Base-by-base conservation (phyloP, 2,329 filamentous ascomycete genomes). In the Calonectria pseudoturangicola region DNA sequence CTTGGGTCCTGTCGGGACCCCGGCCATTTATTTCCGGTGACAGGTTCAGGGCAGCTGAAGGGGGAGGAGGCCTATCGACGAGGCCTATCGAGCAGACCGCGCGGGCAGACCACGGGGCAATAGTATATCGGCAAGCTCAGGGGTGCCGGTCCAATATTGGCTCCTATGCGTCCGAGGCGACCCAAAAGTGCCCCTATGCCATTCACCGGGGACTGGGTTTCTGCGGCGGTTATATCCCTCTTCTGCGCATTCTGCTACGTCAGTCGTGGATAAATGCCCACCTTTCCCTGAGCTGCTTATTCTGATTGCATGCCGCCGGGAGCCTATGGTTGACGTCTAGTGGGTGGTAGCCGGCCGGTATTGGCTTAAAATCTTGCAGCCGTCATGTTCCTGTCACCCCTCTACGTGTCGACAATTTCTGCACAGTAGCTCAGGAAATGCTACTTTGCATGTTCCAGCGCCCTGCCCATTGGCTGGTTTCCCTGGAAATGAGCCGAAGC, bases 241-340 rank as follows among this genome's bases (percentile, higher is more conserved):
- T 18, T n/a, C 13, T 48, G n/a, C 45, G n/a, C 4, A 21, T 43
- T 48, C 21, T 48, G 12, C 45, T n/a, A 48, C 45, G 45, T 48
- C 45, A 36, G 45, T 48, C 45, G 7, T 48, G 45, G 45, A 48
- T 48, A 48, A 48, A 48, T 48, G 45, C n/a, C 45, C 45, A 21
- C 9, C 45, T 21, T 21, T 48, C 8, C 21, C 45, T 48, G 45
- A n/a, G n/a, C 18, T 48, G n/a, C 45, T n/a, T 21, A 48, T 48
- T 48, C n/a, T 48, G 9, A 16, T 16, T 25, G 45, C 45, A 48
- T 48, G 45, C n/a, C n/a, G 10, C 45, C 10, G 45, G n/a, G n/a
- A 25, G 18, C n/a, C 45, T 48, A 13, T 21, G 10, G 45, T n/a
- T 36, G 33, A 12, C 6, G 18, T 2, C 8, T n/a, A 21, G 16